Base-by-base conservation (phyloP, 352 stramenopile genomes). In the Pythium folliculosum region DNA sequence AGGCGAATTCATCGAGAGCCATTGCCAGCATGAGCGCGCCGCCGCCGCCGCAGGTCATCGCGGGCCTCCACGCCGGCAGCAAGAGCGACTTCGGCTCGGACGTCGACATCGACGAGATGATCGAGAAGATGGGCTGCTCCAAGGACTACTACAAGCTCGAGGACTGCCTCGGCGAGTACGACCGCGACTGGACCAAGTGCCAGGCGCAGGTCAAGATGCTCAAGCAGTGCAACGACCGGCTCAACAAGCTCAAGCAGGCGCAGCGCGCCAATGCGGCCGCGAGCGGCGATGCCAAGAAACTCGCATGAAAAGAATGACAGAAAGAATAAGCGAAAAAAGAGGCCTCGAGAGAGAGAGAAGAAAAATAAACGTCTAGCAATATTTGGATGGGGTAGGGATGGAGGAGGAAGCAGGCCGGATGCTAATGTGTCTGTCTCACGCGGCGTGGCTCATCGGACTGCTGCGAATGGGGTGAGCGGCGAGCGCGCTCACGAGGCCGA, bases 121-220 rank as follows among this genome's bases (percentile, higher is more conserved):
- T 95, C 60, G 84, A 92, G 74, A 81, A 85, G 60, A 95, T 91
- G 73, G 77, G 82, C 65, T 95, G 87, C 69, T 77, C 87, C 38
- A 82, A 85, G 57, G 81, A 92, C 55, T 95, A 95, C 73, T 94
- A 94, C 76, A 84, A 89, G 61, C 81, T 95, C 30, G 88, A 95
- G 66, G 84, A 95, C 25, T 95, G 88, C 49, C 78, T 95, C 17
- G 85, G 78, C 27, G 83, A 95, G 70, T 84, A 75, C 62, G 81
- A 94, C 51, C 84, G 86, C 65, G 82, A 95, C 77, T 95, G 88
- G 88, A 93, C 77, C 73, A 93, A 95, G 71, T 95, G 88, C 69
- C 88, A 95, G 63, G 60, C 70, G 56, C 69, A 93, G 52, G 88
- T 95, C 58, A 91, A 92, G 71, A 70, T 80, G 73, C 84, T 95